phyloP scores from a whole-genome alignment of 2,329 filamentous ascomycete genomes.

The Raffaelea arxii region DNA sequence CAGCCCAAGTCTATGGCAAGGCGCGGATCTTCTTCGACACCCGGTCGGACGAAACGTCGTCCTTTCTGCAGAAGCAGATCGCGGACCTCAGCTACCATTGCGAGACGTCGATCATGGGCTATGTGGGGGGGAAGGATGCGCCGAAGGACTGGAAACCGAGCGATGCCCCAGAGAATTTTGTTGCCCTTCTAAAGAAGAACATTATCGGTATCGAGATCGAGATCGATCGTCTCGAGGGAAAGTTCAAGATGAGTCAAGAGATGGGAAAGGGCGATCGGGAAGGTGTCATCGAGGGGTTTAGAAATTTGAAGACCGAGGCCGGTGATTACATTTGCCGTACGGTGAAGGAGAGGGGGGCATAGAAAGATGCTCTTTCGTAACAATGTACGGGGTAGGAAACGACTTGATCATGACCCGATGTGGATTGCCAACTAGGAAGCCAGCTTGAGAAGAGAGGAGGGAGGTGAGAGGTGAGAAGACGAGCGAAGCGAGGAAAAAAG shows the following conservation, averaged over 20 bases:
- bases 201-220: constrained; percentile 53
- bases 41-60: constrained; percentile 22
- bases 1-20: constrained; percentile 53
- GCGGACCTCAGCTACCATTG: constrained; percentile 35
- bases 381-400: too few relatives aligned
- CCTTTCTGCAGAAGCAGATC: constrained; percentile 42
- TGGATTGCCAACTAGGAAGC: too few relatives aligned
- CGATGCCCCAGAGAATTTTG: constrained; percentile 46
- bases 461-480: too few relatives aligned
- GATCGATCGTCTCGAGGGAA: constrained; percentile 45
- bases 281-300: constrained; percentile 50
- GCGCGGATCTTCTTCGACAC: constrained; percentile 44
- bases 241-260: constrained; percentile 61
- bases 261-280: constrained; percentile 38
- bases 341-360: neutral
- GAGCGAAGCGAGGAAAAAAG: too few relatives aligned
- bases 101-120: constrained; percentile 48
- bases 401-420: too few relatives aligned
- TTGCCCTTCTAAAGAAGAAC: constrained; percentile 46
- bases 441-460: too few relatives aligned
- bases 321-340: constrained; percentile 9
- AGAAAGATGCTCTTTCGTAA: neutral
- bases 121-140: constrained; percentile 25
- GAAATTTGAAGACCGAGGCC: constrained; percentile 20
- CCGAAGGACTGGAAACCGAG: constrained; percentile 42